Percentiles rank a stretch among this genome's conserved stretches.
Conservation (phyloP, 1,284 basidiomycete genomes). For the Malassezia nana region DNA sequence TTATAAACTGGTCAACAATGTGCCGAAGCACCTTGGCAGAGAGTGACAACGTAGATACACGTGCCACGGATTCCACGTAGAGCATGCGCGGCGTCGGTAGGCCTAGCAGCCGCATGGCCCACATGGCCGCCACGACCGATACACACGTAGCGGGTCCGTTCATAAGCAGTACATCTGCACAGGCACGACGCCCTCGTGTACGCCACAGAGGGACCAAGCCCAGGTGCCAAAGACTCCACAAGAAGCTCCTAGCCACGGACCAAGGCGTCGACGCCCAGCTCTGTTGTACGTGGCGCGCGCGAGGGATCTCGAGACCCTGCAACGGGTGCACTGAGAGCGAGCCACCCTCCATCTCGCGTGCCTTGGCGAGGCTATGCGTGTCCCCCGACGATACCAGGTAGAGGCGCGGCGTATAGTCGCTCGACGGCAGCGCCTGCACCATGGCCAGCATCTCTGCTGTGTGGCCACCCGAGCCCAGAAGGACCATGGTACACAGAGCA, state of each 20-base stretch:
- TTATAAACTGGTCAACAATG: slow-evolving; percentile 66
- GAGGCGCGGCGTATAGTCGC: slow-evolving; percentile 63
- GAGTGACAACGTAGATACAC: slow-evolving; percentile 70
- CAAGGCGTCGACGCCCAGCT: slow-evolving; percentile 33
- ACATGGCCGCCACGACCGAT: slow-evolving; percentile 63
- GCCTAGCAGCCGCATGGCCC: slow-evolving; percentile 68
- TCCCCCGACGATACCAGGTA: slow-evolving; percentile 81
- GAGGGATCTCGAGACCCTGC: slow-evolving; percentile 54
- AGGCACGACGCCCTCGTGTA: slow-evolving; percentile 27
- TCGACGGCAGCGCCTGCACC: slow-evolving; percentile 64
- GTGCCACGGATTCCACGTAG: slow-evolving; percentile 90
- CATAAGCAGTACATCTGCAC: slow-evolving; percentile 70
- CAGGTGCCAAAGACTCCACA: slow-evolving; percentile 25
- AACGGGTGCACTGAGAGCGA: slow-evolving; percentile 13
- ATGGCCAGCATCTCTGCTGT: slow-evolving; percentile 77
- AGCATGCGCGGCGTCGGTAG: slow-evolving; percentile 64
- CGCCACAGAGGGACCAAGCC: slow-evolving; percentile 18
- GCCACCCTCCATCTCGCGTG: slow-evolving; percentile 57
- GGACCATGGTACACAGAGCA: slow-evolving; percentile 51
- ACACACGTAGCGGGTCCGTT: slow-evolving; percentile 96
- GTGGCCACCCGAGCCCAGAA: slow-evolving; percentile 75
- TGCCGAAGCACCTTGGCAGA: slow-evolving; percentile 70
- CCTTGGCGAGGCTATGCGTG: slow-evolving; percentile 64
- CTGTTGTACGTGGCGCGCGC: slow-evolving; percentile 58
- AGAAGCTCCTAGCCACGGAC: slow-evolving; percentile 19